Evolutionary conservation across 805 yeast genomes (phyloP), one percentile per base, ranked within the genome.

Genomic region (Teunomyces gatunensis): DNA sequence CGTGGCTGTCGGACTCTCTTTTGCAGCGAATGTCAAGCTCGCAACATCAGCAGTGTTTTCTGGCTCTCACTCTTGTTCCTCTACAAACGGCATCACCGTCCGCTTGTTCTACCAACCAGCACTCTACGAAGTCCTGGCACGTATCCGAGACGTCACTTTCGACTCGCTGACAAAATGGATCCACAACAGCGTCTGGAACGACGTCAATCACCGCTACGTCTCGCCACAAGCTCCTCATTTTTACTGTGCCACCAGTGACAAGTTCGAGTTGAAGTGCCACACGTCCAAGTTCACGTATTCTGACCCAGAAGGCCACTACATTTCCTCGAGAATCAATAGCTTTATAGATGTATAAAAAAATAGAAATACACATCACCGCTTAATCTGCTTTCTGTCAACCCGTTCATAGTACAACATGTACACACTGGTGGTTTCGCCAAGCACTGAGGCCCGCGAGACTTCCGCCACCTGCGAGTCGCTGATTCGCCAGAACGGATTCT

Each of bases 331-430:
- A 13, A 25, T 29, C 10, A 27, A 27, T 23, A 25, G 27, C 27
- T 25, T 25, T 25, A 25, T 25, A 25, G 27, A 25, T 7, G 10
- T 7, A 25, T 25, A 25, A 25, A 25, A 9, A 25, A 21, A 15
- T 15, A 15, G 6, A 5, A 21, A 21, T 21, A 21, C 25, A 21
- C 7, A 21, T 21, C 7, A 18, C 13, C 34, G 30, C 48, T 47
- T 52, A 37, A 52, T 47, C 32, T 49, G 53, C 32, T 45, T 49
- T n/a, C 53, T 43, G 30, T 52, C 78, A 17, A 73, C 67, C 49
- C 79, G 68, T 61, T 91, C 96, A 60, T 87, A 94, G 58, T 87
- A 85, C 45, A 92, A 68, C 86, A 92, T 79, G 65, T 92, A 92
- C 1, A 82, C 96, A n/a, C 87, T 89, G 25, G 80, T 73, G 27